A percentile compares a stretch with the other conserved stretches of the same genome.
These are phyloP conservation scores for Sarcomyxa edulis DNA, from an alignment of 768 basidiomycete genomes.

Conservation along the genomic window DNA sequence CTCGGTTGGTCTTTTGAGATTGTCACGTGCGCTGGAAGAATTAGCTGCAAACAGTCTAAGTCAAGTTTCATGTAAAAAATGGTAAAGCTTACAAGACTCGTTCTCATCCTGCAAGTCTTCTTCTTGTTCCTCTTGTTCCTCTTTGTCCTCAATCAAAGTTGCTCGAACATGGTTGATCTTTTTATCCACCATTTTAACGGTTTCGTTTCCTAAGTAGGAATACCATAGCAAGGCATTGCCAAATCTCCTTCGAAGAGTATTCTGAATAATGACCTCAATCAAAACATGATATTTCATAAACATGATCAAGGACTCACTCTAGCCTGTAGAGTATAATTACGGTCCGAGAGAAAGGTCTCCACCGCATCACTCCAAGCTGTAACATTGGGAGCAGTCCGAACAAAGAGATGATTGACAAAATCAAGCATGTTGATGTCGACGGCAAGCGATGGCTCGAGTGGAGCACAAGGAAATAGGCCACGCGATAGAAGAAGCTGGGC, in stretches of 20 bases:
- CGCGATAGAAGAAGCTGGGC: slow-evolving; percentile 15
- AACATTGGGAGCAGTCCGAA: slow-evolving; percentile 19
- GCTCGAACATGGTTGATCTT: too few relatives aligned
- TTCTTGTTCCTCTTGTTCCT: too few relatives aligned
- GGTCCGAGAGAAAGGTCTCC: slow-evolving; percentile 14
- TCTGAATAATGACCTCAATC: slow-evolving; percentile 13
- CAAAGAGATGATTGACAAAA: slow-evolving; percentile 20
- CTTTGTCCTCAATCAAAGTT: too few relatives aligned
- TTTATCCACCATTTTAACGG: too few relatives aligned
- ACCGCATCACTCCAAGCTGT: slow-evolving; percentile 21
- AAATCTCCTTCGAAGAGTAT: slow-evolving; percentile 17
- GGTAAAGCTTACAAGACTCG: too few relatives aligned
- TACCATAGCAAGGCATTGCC: slow-evolving; percentile 22
- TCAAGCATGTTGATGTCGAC: slow-evolving; percentile 24
- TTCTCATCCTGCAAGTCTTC: too few relatives aligned
- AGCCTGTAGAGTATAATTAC: slow-evolving; percentile 16
- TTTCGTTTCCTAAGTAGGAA: too few relatives aligned
- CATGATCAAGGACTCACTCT: slow-evolving; percentile 1
- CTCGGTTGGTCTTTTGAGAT: slow-evolving; percentile 5
- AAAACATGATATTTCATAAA: background rate
- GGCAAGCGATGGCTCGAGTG: slow-evolving; percentile 22
- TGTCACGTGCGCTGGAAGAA: too few relatives aligned
- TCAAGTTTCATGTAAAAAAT: too few relatives aligned
- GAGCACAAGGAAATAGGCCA: slow-evolving; percentile 22
- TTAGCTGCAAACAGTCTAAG: too few relatives aligned